These are phyloP conservation scores for Gymnopus androsaceus DNA, from an alignment of 1,284 basidiomycete genomes.

Conservation along the genomic window DNA sequence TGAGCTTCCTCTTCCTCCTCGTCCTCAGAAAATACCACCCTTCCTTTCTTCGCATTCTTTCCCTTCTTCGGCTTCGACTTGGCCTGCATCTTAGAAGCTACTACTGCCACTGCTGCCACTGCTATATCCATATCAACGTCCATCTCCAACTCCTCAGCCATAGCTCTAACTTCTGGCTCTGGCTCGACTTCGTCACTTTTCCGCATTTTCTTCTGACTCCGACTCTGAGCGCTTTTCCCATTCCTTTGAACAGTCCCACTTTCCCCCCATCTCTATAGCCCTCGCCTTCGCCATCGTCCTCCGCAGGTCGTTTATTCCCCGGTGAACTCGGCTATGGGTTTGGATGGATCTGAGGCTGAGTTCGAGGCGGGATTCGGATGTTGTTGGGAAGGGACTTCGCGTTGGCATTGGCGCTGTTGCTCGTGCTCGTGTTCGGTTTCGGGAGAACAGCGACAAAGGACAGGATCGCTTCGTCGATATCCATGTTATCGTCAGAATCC, in stretches of 20 bases:
- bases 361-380: neutral
- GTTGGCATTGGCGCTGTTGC: too few relatives aligned
- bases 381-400: too few relatives aligned
- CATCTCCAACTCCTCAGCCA: neutral
- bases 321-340: neutral
- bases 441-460: neutral
- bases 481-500: neutral
- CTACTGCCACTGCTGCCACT: too few relatives aligned
- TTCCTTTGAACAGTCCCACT: neutral
- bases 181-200: neutral
- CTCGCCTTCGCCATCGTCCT: neutral
- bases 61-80: slow-evolving; percentile 6
- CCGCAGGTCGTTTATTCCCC: neutral
- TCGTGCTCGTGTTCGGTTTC: too few relatives aligned
- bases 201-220: slow-evolving; percentile 4
- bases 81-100: too few relatives aligned
- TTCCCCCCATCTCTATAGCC: neutral
- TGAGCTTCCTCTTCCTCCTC: neutral
- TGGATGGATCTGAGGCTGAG: neutral
- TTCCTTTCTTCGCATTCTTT: slow-evolving; percentile 1
- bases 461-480: neutral
- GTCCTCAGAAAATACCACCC: neutral
- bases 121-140: neutral
- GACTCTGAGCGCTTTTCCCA: neutral
- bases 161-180: neutral